Base-by-base conservation (phyloP, 768 basidiomycete genomes). In the Pleurotus eryngii region DNA sequence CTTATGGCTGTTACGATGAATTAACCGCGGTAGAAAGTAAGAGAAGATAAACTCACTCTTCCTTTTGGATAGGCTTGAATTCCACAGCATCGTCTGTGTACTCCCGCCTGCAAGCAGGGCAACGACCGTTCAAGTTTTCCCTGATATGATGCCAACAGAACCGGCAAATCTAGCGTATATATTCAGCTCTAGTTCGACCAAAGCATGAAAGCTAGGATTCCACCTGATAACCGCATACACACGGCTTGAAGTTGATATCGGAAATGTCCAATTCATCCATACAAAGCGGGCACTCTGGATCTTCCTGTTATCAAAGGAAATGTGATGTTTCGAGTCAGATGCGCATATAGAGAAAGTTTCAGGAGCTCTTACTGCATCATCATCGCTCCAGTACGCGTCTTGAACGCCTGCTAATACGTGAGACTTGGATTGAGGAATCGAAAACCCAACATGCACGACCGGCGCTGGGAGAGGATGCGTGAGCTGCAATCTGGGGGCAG, bases 91-190 rank as follows among this genome's bases (percentile, higher is more conserved):
- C 92, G 62, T 98, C 94, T 7, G 91, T 89, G 68, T 98, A 98
- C 56, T 90, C 82, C 62, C 95, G 80, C 65, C 97, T 81, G 74
- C 97, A 99, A 17, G 97, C 97, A 39, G 97, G 97, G 70, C 97
- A 99, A 49, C 92, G 87, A 61, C 94, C 88, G 70, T 98, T 98
- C 60, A 96, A 80, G 74, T 97, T 92, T 74, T 92, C 86, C 76
- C 91, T 89, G 80, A 97, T 96, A 74, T 98, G 95, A 74, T 99
- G 92, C 86, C 95, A 98, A 73, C 97, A 99, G 76, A 99, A 99
- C 57, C 94, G 89, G 72, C 97, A 99, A 63, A 99, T 93, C 97
- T 99, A 62, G 48, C 53, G 59, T 60, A 55, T 49, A 57, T 20
- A 43, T 63, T 57, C 63, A 40, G 53, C 51, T 42, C 57, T 38